Evolutionary conservation across 2,329 filamentous ascomycete genomes (phyloP), one percentile per base, ranked within the genome.

Genomic region (Hysterium pulicare): DNA sequence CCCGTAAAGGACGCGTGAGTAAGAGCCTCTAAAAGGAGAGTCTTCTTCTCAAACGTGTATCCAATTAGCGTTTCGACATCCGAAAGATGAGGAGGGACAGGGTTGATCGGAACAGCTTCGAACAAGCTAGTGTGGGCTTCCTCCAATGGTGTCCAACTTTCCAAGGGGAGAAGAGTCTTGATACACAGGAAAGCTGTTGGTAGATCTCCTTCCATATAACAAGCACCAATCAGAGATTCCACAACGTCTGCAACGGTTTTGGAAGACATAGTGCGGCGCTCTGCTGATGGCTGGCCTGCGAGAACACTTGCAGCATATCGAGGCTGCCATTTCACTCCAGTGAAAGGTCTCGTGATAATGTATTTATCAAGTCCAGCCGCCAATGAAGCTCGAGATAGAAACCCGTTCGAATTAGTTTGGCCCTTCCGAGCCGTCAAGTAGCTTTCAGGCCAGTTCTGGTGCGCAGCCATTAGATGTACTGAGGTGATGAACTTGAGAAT

Each of bases 181-280:
- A 93, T 75, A 61, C 84, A 90, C 2, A 67, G 54, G 13, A 84
- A 65, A 0, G 84, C 85, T 50, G 80, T 83, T 0, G 69, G 36
- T 11, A 86, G 69, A 0, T 86, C 86, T 1, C 87, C 86, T 40
- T 87, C 78, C 1, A 86, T 47, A 53, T 79, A 90, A 0, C 86
- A 78, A 1, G 83, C 86, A 1, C 89, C 91, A 16, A 96, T 84
- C 0, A 96, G 71, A 0, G 90, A 80, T 61, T 97, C 91, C 0
- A 95, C 77, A 0, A 96, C 83, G 55, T 97, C 91, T 3, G 91
- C 91, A 6, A 96, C 76, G 0, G 80, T 80, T 61, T 97, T 97
- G 1, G 82, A 85, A 0, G 87, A 85, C 23, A 90, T 11, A 61
- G 56, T 5, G 73, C 66, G 34, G 55, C 65, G 47, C 26, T 53